phyloP scores from a whole-genome alignment of 2,329 filamentous ascomycete genomes.

The Colletotrichum melonis region DNA sequence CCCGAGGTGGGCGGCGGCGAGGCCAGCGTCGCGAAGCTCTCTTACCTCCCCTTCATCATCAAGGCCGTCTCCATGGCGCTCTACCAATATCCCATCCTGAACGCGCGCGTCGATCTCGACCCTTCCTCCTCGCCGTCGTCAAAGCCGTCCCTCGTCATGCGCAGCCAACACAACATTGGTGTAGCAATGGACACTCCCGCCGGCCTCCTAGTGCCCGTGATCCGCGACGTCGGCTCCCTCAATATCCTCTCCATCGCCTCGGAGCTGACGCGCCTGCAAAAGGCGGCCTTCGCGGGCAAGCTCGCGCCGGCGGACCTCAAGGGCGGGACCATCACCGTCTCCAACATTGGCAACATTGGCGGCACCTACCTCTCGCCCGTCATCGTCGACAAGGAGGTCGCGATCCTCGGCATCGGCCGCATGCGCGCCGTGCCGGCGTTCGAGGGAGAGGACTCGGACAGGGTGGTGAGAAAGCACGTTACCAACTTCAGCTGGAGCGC shows the following conservation, averaged over 20 bases:
- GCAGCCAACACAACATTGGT: constrained; percentile 92
- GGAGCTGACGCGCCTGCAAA: constrained; percentile 80
- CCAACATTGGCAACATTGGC: constrained; percentile 95
- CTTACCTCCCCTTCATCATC: constrained; percentile 93
- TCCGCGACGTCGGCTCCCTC: constrained; percentile 82
- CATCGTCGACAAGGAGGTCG: constrained; percentile 90
- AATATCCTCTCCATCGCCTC: constrained; percentile 83
- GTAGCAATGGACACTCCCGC: constrained; percentile 93
- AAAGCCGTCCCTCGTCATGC: constrained; percentile 82
- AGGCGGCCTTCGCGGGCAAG: constrained; percentile 78
- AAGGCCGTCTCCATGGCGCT: constrained; percentile 93
- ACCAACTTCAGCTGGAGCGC: constrained; percentile 97
- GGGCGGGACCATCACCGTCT: constrained; percentile 93
- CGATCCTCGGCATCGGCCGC: constrained; percentile 89
- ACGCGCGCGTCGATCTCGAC: constrained; percentile 80
- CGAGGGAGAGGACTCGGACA: constrained; percentile 56
- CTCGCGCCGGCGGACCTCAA: constrained; percentile 80
- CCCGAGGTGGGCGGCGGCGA: constrained; percentile 57
- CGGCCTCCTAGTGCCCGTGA: constrained; percentile 90
- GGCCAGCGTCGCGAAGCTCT: constrained; percentile 72
- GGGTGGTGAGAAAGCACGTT: constrained; percentile 80
- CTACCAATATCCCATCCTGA: constrained; percentile 85
- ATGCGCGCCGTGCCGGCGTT: constrained; percentile 87
- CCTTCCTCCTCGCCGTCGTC: constrained; percentile 32
- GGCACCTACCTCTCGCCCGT: constrained; percentile 93